A percentile compares a stretch with the other conserved stretches of the same genome.
phyloP scores from a whole-genome alignment of 495 filamentous ascomycete genomes.

The Apiosordaria backusii region DNA sequence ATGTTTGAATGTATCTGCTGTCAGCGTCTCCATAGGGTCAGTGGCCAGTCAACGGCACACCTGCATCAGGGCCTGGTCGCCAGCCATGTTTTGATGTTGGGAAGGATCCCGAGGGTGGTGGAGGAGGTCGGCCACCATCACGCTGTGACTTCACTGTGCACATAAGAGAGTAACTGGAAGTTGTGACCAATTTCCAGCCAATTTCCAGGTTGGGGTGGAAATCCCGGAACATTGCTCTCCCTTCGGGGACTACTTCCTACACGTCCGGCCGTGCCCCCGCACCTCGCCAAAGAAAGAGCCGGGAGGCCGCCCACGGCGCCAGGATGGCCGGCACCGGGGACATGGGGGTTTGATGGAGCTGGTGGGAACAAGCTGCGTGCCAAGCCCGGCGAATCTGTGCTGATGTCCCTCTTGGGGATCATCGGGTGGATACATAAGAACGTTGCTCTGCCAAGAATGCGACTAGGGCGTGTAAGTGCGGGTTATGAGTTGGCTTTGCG shows the following conservation, averaged over 20 bases:
- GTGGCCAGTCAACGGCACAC: background rate
- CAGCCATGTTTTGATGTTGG: background rate
- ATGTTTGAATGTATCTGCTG: no score
- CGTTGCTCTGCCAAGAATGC: slow-evolving; percentile 12
- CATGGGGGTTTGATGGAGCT: background rate
- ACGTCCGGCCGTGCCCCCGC: slow-evolving; percentile 6
- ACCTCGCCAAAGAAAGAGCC: slow-evolving; percentile 6
- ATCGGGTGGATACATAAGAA: slow-evolving; percentile 5
- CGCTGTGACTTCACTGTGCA: background rate
- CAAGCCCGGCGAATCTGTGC: slow-evolving; percentile 12
- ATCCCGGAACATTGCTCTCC: background rate
- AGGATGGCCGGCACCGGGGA: slow-evolving; percentile 8
- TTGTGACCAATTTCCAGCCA: background rate
- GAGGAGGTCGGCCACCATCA: no score
- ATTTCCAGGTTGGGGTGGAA: background rate
- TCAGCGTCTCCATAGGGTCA: no score
- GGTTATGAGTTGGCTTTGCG: background rate
- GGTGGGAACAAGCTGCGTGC: slow-evolving; percentile 19
- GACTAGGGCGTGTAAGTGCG: background rate
- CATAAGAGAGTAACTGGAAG: background rate
- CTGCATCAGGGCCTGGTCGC: background rate
- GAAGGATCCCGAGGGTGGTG: background rate
- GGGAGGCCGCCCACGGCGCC: slow-evolving; percentile 23
- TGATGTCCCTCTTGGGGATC: slow-evolving; percentile 5
- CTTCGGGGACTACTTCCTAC: background rate